Evolutionary conservation across 2,329 filamentous ascomycete genomes (phyloP), one percentile per base, ranked within the genome.

Genomic region (Ophiostoma novo-ulmi): DNA sequence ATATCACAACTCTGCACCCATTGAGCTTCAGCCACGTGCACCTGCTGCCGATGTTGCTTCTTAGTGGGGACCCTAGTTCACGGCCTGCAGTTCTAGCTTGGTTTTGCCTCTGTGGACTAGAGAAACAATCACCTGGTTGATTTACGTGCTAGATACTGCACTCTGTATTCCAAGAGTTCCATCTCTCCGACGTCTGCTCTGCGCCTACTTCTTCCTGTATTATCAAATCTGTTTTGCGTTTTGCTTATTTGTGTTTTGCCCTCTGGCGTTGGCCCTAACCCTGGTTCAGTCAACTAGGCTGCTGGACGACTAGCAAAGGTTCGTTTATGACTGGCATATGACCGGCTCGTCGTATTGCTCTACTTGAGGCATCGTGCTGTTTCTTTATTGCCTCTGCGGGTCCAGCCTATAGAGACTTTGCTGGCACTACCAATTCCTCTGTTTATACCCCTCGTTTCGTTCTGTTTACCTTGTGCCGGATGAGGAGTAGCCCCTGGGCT

Each of bases 11-110:
- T 52, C 41, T 71, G 41, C 74, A 71, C 74, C 78, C 78, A 78
- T 77, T 77, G 73, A 77, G 73, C 74, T 72, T 68, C 73, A 74
- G 76, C 77, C 78, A 79, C 78, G 78, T 79, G 76, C 77, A 70
- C 72, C 64, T 67, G 71, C 68, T 72, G 74, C 71, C 73, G 70
- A 75, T 74, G 75, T 73, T 75, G 74, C 75, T 74, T 73, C 69
- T 48, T 68, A 69, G 76, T 75, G 75, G 77, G 70, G 76, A 74
- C 74, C 70, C 44, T 73, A 74, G 71, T 75, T 74, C 71, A 72
- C 74, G 68, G 65, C 71, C 75, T 71, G 70, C 71, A 72, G 71
- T 70, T 74, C 74, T 76, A 74, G 73, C 71, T 72, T 71, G 69
- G 11, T 71, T 73, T 70, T n/a, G 48, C 10, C 22, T 58, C n/a